Conservation (phyloP, 2,329 filamentous ascomycete species). For the Neopestalotiopsis rosae region DNA sequence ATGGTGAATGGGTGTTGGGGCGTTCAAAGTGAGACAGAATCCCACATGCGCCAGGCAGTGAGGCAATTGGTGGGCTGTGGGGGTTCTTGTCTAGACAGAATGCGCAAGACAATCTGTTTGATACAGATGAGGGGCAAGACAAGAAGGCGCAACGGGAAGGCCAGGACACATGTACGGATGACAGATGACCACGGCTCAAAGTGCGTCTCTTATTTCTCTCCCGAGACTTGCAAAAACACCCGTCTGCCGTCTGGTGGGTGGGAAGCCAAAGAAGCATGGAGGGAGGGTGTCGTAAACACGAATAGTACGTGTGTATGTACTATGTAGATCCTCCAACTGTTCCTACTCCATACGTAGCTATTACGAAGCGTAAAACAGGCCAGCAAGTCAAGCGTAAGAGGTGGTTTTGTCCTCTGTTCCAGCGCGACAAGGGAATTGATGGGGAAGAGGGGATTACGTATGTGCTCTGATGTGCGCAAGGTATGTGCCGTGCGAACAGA, state of each 20-base stretch:
- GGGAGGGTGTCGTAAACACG: too few species aligned
- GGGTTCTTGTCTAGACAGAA: not conserved
- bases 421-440: not conserved
- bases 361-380: too few species aligned
- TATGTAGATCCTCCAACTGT: not conserved
- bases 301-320: not conserved
- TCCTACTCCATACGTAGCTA: too few species aligned
- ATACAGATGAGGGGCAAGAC: constrained; percentile 6
- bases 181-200: not conserved
- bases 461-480: constrained; percentile 6
- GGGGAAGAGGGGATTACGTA: constrained; percentile 10
- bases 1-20: not conserved
- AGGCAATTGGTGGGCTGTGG: constrained; percentile 2
- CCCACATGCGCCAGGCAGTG: not conserved
- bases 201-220: too few species aligned
- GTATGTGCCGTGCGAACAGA: constrained; percentile 2
- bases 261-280: too few species aligned
- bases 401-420: not conserved
- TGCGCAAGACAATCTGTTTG: constrained; percentile 9
- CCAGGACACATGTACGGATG: not conserved
- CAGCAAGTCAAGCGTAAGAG: too few species aligned
- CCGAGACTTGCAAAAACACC: not conserved
- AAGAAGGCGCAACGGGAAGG: not conserved
- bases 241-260: not conserved
- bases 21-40: constrained; percentile 5